phyloP scores from a whole-genome alignment of 257 asterid genomes.

The Fraxinus americana region DNA sequence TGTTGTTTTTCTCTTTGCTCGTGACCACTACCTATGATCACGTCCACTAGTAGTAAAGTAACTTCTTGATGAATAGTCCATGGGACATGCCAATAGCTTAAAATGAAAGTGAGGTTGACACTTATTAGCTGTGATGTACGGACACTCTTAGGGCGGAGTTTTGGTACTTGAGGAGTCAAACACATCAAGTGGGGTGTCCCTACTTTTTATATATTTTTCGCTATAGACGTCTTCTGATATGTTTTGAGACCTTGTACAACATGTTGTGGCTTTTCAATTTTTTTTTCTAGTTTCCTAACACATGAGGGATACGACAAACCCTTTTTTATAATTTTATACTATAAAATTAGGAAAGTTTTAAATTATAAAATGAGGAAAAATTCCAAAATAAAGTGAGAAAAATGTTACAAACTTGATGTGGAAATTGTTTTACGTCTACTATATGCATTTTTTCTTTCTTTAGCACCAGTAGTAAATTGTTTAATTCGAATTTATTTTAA shows the following conservation, averaged over 20 bases:
- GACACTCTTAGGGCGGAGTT: background rate
- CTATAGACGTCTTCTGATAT: background rate
- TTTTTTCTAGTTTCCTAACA: background rate
- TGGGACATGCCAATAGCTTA: background rate
- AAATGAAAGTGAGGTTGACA: background rate
- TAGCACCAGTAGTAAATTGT: background rate
- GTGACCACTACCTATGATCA: background rate
- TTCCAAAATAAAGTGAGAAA: background rate
- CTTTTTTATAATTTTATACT: background rate
- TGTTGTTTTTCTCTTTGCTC: background rate
- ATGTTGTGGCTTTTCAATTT: background rate
- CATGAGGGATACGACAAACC: background rate
- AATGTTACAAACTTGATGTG: background rate
- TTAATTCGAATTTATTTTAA: background rate
- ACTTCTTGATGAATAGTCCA: background rate
- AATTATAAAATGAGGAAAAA: background rate
- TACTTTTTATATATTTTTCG: background rate
- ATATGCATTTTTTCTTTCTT: background rate
- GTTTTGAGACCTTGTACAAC: background rate
- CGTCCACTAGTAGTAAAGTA: background rate
- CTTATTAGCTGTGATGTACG: background rate
- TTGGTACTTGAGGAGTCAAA: background rate
- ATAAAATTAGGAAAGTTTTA: background rate
- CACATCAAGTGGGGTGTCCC: background rate
- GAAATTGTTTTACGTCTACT: background rate